Evolutionary conservation across 208 protist species (phyloP).

Genomic region (Leishmania martiniquensis): DNA sequence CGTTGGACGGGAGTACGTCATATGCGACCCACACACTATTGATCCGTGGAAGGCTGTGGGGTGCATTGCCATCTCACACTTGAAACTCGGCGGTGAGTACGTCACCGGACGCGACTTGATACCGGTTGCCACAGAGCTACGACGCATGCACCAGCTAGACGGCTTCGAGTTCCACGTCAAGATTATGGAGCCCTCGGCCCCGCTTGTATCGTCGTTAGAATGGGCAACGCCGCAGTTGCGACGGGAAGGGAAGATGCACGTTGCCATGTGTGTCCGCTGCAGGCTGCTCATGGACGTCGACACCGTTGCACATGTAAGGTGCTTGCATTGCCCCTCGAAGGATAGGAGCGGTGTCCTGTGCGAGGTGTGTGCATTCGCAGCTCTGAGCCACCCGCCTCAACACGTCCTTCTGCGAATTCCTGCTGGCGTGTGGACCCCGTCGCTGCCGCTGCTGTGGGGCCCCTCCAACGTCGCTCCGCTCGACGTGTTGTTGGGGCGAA

Average conservation of each 20-base stretch:
- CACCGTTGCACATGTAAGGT: conserved; percentile 60
- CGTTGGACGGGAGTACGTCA: conserved; percentile 49
- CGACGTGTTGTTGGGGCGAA: conserved; percentile 37
- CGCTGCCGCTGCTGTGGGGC: conserved; percentile 70
- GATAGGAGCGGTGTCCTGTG: conserved; percentile 24
- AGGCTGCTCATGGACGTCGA: conserved; percentile 50
- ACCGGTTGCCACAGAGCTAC: conserved; percentile 21
- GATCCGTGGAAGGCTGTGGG: conserved; percentile 46
- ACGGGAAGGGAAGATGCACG: conserved; percentile 34
- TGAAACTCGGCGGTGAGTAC: conserved; percentile 44
- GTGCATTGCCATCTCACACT: conserved; percentile 38
- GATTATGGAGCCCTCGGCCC: conserved; percentile 59
- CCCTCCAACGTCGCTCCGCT: conserved; percentile 76
- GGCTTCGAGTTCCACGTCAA: conserved; percentile 61
- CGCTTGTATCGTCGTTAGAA: conserved; percentile 54
- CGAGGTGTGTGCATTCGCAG: conserved; percentile 28
- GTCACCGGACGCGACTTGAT: conserved; percentile 14
- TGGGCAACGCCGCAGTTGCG: conserved; percentile 58
- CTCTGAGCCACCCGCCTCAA: conserved; percentile 47
- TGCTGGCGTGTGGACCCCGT: conserved; percentile 22
- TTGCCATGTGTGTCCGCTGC: conserved; percentile 65
- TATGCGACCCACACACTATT: conserved; percentile 40
- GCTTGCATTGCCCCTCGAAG: conserved; percentile 64
- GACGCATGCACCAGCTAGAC: conserved; percentile 30
- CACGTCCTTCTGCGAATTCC: conserved; percentile 76